phyloP scores from a whole-genome alignment of 1,139 yeast species.

The Cylindricascospora bacillispora region DNA sequence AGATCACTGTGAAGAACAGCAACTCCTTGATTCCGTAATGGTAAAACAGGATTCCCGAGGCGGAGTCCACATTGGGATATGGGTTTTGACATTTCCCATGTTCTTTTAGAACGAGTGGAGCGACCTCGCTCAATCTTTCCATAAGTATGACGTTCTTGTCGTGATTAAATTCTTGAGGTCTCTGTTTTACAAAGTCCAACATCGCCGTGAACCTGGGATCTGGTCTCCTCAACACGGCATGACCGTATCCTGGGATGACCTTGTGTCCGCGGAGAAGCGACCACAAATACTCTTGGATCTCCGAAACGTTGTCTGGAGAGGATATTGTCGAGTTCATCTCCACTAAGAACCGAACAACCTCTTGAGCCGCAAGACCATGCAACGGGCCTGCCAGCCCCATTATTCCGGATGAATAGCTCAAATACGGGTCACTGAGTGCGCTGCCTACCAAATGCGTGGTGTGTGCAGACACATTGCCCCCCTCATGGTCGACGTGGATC shows the following conservation, averaged over 20 bases:
- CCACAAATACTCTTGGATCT: slow-evolving; percentile 85
- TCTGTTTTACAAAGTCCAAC: slow-evolving; percentile 26
- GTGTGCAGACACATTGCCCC: slow-evolving; percentile 97
- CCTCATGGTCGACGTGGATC: slow-evolving; percentile 96
- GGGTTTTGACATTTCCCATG: slow-evolving; percentile 58
- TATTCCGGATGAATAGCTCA: slow-evolving; percentile 87
- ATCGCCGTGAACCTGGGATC: slow-evolving; percentile 51
- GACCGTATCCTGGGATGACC: slow-evolving; percentile 97
- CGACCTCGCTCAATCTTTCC: slow-evolving; percentile 30
- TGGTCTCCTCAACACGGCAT: slow-evolving; percentile 91
- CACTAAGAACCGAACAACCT: slow-evolving; percentile 86
- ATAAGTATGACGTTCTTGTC: slow-evolving; percentile 27
- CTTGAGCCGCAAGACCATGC: slow-evolving; percentile 98
- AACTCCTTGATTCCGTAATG: slow-evolving; percentile 47
- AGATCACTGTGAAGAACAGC: slow-evolving; percentile 45
- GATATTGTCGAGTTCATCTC: slow-evolving; percentile 67
- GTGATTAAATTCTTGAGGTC: slow-evolving; percentile 22
- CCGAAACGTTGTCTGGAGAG: slow-evolving; percentile 58
- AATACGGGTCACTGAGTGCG: slow-evolving; percentile 85
- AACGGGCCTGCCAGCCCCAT: slow-evolving; percentile 97
- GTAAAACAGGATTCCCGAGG: slow-evolving; percentile 44
- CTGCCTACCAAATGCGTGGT: slow-evolving; percentile 95
- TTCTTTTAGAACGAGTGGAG: slow-evolving; percentile 41
- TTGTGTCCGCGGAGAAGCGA: slow-evolving; percentile 81
- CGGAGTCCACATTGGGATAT: slow-evolving; percentile 51